These are phyloP conservation scores for Odontarrhena argentea DNA, from an alignment of 345 rosid genomes.

Conservation along the genomic window DNA sequence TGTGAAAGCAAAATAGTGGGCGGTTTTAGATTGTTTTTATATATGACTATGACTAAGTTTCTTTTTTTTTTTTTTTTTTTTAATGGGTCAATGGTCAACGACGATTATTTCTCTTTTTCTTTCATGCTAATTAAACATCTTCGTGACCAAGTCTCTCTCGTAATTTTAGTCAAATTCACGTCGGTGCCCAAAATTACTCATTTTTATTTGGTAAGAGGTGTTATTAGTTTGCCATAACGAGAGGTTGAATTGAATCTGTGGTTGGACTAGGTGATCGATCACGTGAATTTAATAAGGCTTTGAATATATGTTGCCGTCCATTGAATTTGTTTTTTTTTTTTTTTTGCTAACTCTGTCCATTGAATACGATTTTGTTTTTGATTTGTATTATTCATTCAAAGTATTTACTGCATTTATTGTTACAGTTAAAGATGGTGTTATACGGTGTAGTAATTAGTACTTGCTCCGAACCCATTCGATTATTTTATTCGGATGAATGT, in stretches of 20 bases:
- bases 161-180: conserved; percentile 39
- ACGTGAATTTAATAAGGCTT: conserved; percentile 22
- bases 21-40: conserved; percentile 29
- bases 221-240: conserved; percentile 33
- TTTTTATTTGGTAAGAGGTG: not conserved
- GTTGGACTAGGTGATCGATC: conserved; percentile 26
- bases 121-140: conserved; percentile 38
- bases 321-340: not conserved
- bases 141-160: conserved; percentile 41
- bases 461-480: too few species aligned
- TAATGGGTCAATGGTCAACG: conserved; percentile 43
- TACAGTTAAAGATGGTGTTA: too few species aligned
- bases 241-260: not conserved
- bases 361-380: conserved; percentile 11
- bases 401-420: not conserved
- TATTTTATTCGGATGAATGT: too few species aligned
- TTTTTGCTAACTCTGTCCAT: conserved; percentile 19
- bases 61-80: too few species aligned
- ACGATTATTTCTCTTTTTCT: conserved; percentile 34
- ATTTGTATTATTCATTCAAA: conserved; percentile 1
- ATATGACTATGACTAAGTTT: conserved; percentile 29
- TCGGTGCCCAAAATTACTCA: conserved; percentile 38
- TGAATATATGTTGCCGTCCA: conserved; percentile 23
- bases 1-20: conserved; percentile 38
- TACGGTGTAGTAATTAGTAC: too few species aligned